Percentiles rank a stretch among this genome's conserved stretches.
These are phyloP conservation scores for Venturia aucupariae DNA, from an alignment of 2,329 filamentous ascomycete genomes.

Conservation along the genomic window DNA sequence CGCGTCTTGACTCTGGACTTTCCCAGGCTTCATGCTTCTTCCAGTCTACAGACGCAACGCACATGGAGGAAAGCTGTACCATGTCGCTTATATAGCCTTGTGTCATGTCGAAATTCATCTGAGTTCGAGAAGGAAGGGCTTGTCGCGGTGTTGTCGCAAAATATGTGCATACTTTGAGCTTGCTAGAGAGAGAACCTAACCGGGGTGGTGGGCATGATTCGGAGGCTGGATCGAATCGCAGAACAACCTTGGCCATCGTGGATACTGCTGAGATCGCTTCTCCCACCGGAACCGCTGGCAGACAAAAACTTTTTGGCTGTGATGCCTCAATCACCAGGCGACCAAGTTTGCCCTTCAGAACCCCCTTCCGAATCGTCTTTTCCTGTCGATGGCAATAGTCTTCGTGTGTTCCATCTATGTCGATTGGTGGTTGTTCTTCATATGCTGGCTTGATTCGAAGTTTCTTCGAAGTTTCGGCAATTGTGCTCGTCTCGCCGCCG, in stretches of 20 bases:
- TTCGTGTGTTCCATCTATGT: conserved; percentile 27
- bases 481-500: conserved; percentile 27
- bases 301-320: conserved; percentile 48
- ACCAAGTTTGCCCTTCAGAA: conserved; percentile 51
- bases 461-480: conserved; percentile 45
- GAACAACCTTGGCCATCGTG: conserved; percentile 45
- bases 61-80: conserved; percentile 45
- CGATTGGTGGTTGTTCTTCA: conserved; percentile 50
- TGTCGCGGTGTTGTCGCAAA: conserved; percentile 44
- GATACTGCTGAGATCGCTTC: conserved; percentile 35
- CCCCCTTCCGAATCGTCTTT: conserved; percentile 50
- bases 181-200: conserved; percentile 43
- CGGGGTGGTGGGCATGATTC: conserved; percentile 42
- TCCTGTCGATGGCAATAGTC: conserved; percentile 48
- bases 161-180: conserved; percentile 49
- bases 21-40: conserved; percentile 33
- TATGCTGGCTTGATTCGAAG: conserved; percentile 51
- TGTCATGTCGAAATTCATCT: conserved; percentile 35
- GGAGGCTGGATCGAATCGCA: conserved; percentile 52
- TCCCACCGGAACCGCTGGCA: conserved; percentile 32
- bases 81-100: conserved; percentile 46
- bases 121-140: conserved; percentile 38
- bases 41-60: conserved; percentile 50
- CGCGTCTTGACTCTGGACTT: conserved; percentile 17
- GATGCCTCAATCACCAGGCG: conserved; percentile 47